These are phyloP conservation scores for Caloboletus firmus DNA, from an alignment of 1,284 basidiomycete genomes.

Conservation along the genomic window DNA sequence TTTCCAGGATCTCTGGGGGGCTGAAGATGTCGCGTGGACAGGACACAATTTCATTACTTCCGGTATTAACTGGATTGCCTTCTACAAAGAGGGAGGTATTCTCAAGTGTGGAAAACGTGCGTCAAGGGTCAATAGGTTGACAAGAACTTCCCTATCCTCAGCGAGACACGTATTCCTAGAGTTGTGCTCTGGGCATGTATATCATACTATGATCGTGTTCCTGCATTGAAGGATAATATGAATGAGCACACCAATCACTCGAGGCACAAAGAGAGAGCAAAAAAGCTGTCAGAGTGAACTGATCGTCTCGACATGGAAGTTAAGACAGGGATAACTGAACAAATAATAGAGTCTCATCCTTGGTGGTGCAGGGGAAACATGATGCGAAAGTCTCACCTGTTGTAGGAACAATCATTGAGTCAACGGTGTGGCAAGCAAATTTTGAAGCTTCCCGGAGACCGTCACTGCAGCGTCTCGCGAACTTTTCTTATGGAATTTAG, in stretches of 20 bases:
- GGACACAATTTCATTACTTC: neutral
- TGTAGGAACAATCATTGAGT: neutral
- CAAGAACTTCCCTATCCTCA: neutral
- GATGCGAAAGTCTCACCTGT: neutral
- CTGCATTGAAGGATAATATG: neutral
- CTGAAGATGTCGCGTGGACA: neutral
- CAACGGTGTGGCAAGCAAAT: too few relatives aligned
- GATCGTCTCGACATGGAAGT: slow-evolving; percentile 58
- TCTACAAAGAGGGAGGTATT: too few relatives aligned
- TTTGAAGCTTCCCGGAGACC: too few relatives aligned
- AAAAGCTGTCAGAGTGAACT: slow-evolving; percentile 36
- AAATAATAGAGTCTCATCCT: slow-evolving; percentile 42
- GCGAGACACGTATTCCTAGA: neutral
- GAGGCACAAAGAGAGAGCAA: neutral
- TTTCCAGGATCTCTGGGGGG: neutral
- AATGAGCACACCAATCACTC: neutral
- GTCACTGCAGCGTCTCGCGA: too few relatives aligned
- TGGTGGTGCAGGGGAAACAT: neutral
- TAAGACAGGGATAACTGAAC: slow-evolving; percentile 69
- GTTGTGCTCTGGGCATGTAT: neutral
- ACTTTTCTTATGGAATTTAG: too few relatives aligned
- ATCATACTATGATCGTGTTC: neutral
- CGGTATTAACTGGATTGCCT: neutral
- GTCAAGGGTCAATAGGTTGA: neutral
- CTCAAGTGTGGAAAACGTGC: neutral